These are phyloP conservation scores for Ceratocystis eucalypticola DNA, from an alignment of 2,329 filamentous ascomycete species.

Conservation along the genomic window DNA sequence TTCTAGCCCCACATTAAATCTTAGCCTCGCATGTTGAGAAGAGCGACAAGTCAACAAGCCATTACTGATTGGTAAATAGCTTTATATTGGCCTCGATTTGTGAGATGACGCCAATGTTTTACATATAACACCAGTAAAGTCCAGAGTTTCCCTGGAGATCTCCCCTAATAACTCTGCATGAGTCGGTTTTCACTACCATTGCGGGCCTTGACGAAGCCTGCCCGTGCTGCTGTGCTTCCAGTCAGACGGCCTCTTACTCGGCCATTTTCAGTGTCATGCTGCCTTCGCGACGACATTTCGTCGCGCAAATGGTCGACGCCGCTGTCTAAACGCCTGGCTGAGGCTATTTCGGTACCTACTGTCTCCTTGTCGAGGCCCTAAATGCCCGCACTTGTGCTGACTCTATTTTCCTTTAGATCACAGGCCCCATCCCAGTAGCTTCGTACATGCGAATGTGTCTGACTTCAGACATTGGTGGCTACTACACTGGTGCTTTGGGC, in stretches of 20 bases:
- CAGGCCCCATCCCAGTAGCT: conserved; percentile 80
- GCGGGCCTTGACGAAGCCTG: neutral
- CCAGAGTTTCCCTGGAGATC: neutral
- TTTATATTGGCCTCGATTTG: neutral
- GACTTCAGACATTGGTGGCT: conserved; percentile 78
- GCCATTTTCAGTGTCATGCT: neutral
- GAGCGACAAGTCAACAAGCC: neutral
- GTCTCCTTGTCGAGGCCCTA: neutral
- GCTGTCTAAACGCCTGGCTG: conserved; percentile 70
- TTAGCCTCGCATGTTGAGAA: neutral
- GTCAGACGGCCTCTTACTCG: neutral
- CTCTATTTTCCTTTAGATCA: conserved; percentile 35
- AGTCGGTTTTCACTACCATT: neutral
- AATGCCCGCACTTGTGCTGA: neutral
- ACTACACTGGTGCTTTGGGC: conserved; percentile 68
- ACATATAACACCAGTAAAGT: neutral
- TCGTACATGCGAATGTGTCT: conserved; percentile 98
- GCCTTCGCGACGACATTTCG: neutral
- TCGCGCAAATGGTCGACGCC: conserved; percentile 72
- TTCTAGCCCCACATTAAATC: neutral
- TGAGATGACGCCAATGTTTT: neutral
- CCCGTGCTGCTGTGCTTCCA: neutral
- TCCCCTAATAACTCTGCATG: neutral
- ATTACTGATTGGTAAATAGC: too few species aligned
- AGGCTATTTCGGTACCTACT: conserved; percentile 63